Percentiles rank a stretch among this genome's conserved stretches.
phyloP scores from a whole-genome alignment of 2,329 filamentous ascomycete species.

The Exophiala viscosa region DNA sequence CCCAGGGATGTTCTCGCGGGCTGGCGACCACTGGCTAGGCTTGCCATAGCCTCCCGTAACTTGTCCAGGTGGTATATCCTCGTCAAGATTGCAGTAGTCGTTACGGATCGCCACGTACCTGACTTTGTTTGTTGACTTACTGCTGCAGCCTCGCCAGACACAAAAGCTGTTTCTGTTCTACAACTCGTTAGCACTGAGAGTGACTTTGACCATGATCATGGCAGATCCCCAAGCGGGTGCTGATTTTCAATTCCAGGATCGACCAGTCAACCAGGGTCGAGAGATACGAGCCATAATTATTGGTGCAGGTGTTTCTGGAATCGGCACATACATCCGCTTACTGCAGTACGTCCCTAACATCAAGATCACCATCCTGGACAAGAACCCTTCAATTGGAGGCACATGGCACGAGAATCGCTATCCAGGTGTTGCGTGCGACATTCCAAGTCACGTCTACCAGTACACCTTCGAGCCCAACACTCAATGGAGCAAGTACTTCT shows the following conservation, averaged over 20 bases:
- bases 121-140: not conserved
- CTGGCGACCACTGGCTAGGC: too few species aligned
- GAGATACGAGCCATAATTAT: slow-evolving; percentile 26
- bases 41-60: too few species aligned
- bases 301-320: slow-evolving; percentile 40
- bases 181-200: too few species aligned
- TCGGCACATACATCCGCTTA: slow-evolving; percentile 35
- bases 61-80: too few species aligned
- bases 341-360: slow-evolving; percentile 8
- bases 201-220: not conserved
- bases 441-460: slow-evolving; percentile 20
- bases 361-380: slow-evolving; percentile 27
- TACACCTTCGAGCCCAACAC: slow-evolving; percentile 21
- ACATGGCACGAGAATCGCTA: slow-evolving; percentile 31
- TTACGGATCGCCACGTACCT: not conserved
- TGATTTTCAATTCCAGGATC: slow-evolving; percentile 1
- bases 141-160: not conserved
- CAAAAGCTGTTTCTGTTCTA: not conserved
- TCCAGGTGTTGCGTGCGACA: slow-evolving; percentile 21
- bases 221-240: not conserved
- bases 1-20: too few species aligned
- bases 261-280: not conserved
- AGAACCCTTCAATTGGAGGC: slow-evolving; percentile 30
- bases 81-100: not conserved
- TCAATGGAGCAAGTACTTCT: slow-evolving; percentile 20